phyloP scores from a whole-genome alignment of 2,329 filamentous ascomycete species.

The Dendryphion nanum region DNA sequence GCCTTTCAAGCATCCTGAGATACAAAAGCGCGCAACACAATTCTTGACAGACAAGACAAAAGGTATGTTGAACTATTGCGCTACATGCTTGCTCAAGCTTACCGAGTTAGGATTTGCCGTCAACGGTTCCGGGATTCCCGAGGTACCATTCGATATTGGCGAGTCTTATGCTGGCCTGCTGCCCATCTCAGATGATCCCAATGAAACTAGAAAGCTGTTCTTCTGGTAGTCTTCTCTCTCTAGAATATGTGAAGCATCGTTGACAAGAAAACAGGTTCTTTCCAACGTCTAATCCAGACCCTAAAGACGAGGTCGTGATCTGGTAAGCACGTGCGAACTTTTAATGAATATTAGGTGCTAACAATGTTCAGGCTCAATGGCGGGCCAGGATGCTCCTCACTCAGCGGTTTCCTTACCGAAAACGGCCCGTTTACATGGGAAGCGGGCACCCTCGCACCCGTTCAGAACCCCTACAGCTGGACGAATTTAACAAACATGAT shows the following conservation, averaged over 20 bases:
- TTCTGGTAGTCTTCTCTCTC: slow-evolving; percentile 49
- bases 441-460: slow-evolving; percentile 64
- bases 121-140: slow-evolving; percentile 63
- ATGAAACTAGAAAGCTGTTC: slow-evolving; percentile 56
- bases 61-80: slow-evolving; percentile 13
- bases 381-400: slow-evolving; percentile 49
- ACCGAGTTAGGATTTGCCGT: slow-evolving; percentile 58
- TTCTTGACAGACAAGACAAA: slow-evolving; percentile 35
- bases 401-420: slow-evolving; percentile 71
- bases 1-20: slow-evolving; percentile 29
- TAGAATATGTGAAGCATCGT: not conserved
- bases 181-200: slow-evolving; percentile 52
- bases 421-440: slow-evolving; percentile 64
- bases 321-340: no score
- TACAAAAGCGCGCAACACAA: slow-evolving; percentile 33
- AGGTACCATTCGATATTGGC: slow-evolving; percentile 66
- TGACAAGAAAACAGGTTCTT: slow-evolving; percentile 53
- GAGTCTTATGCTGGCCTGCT: slow-evolving; percentile 65
- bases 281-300: slow-evolving; percentile 52
- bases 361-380: slow-evolving; percentile 33
- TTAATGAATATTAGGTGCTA: no score
- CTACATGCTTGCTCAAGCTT: slow-evolving; percentile 4
- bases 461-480: slow-evolving; percentile 71
- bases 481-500: slow-evolving; percentile 44
- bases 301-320: slow-evolving; percentile 60